Conservation (phyloP, 352 stramenopile species). For the Discostella stelligera region DNA sequence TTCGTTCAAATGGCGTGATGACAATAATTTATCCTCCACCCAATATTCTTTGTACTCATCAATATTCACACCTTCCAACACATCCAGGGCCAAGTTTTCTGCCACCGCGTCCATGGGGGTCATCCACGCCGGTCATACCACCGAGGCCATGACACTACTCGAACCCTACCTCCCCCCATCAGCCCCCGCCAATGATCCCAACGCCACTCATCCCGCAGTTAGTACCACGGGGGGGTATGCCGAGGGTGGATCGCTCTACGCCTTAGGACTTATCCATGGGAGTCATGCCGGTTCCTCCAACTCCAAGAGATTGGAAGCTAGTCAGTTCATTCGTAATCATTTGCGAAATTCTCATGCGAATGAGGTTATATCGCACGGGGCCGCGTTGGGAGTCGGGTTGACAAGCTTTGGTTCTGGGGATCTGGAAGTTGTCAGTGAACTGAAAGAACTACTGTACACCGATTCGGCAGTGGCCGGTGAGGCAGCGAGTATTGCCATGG, state of each 20-base stretch:
- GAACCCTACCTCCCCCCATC: constrained; percentile 94
- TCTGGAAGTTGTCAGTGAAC: constrained; percentile 93
- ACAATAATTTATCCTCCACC: constrained; percentile 4
- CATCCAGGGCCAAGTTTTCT: constrained; percentile 94
- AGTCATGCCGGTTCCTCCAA: constrained; percentile 90
- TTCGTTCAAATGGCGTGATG: background rate
- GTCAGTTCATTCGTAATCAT: constrained; percentile 79
- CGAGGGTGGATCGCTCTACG: constrained; percentile 96
- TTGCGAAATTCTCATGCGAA: constrained; percentile 87
- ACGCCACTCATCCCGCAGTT: constrained; percentile 35
- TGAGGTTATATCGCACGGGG: constrained; percentile 97
- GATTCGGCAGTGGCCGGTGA: constrained; percentile 97
- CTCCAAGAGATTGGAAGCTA: constrained; percentile 75
- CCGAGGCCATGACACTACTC: constrained; percentile 96
- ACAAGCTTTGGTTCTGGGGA: constrained; percentile 93
- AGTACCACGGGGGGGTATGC: constrained; percentile 90
- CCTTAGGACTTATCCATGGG: constrained; percentile 97
- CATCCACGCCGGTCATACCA: constrained; percentile 96
- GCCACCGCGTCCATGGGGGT: constrained; percentile 97
- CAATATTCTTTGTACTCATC: constrained; percentile 1
- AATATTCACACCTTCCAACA: constrained; percentile 6
- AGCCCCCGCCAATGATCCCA: constrained; percentile 53
- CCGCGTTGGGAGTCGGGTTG: constrained; percentile 95
- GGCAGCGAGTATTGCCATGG: constrained; percentile 96
- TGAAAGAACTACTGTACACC: constrained; percentile 96